These are phyloP conservation scores for Hansenula lynferdii DNA, from an alignment of 1,139 yeast genomes.

Conservation along the genomic window DNA sequence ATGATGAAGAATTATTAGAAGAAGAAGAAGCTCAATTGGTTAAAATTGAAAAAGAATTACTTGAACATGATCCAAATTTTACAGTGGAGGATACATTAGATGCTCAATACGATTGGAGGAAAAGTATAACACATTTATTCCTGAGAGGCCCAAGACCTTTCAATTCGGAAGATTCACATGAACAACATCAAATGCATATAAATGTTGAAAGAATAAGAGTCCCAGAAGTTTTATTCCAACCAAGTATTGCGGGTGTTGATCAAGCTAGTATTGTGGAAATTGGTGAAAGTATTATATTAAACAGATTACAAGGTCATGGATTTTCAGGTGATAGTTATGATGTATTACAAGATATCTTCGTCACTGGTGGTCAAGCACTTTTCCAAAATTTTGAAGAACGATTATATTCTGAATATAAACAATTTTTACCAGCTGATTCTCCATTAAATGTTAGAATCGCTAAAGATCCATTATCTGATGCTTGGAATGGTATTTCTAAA, in stretches of 20 bases:
- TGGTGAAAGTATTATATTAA: constrained; percentile 59
- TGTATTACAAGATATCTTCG: constrained; percentile 43
- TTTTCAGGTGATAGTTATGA: constrained; percentile 50
- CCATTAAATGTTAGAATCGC: constrained; percentile 62
- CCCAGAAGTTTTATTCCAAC: constrained; percentile 90
- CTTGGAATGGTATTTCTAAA: constrained; percentile 93
- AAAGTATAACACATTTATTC: constrained; percentile 74
- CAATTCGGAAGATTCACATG: constrained; percentile 58
- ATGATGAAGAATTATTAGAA: constrained; percentile 73
- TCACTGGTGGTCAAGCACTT: constrained; percentile 82
- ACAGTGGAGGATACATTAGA: constrained; percentile 82
- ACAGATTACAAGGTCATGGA: constrained; percentile 51
- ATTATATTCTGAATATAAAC: constrained; percentile 57
- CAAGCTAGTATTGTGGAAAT: constrained; percentile 89
- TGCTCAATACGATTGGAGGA: constrained; percentile 81
- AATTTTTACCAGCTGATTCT: constrained; percentile 66
- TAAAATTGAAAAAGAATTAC: constrained; percentile 65
- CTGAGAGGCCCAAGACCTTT: constrained; percentile 83
- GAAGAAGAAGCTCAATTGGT: constrained; percentile 59
- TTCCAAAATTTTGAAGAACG: constrained; percentile 66
- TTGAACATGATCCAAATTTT: constrained; percentile 80
- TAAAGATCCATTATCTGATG: constrained; percentile 63
- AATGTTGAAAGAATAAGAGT: constrained; percentile 89
- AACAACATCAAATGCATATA: constrained; percentile 83
- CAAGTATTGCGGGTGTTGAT: constrained; percentile 92